Conservation (phyloP, 139 green algal species). For the Coelastrella sp. region DNA sequence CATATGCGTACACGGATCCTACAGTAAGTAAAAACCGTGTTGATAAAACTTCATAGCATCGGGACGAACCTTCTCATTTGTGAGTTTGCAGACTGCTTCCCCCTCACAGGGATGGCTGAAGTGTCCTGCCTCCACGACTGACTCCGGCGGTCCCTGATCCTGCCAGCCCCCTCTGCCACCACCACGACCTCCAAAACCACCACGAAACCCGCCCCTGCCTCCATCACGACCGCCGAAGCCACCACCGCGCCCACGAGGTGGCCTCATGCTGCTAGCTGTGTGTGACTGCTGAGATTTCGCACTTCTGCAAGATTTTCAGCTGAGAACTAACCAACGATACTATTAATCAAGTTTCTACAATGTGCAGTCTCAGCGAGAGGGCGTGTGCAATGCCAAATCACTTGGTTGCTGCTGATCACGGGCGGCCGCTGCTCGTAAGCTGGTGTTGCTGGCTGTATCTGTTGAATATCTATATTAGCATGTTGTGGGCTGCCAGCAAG, state of each 20-base stretch:
- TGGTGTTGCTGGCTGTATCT: neutral
- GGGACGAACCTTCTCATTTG: constrained; percentile 89
- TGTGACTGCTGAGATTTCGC: neutral
- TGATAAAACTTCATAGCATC: too few species aligned
- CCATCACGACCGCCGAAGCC: constrained; percentile 44
- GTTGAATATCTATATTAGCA: neutral
- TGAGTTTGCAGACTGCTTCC: constrained; percentile 97
- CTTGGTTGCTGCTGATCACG: neutral
- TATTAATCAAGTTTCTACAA: too few species aligned
- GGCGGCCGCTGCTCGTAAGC: neutral
- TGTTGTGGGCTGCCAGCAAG: neutral
- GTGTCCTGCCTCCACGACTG: constrained; percentile 87
- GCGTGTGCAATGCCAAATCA: too few species aligned
- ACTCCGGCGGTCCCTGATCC: constrained; percentile 47
- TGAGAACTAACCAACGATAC: too few species aligned
- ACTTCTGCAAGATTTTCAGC: constrained; percentile 7
- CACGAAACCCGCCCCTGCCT: constrained; percentile 28
- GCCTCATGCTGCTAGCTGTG: constrained; percentile 42
- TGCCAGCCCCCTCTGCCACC: constrained; percentile 41
- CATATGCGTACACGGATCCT: too few species aligned
- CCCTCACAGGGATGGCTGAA: constrained; percentile 98
- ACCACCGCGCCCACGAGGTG: constrained; percentile 42
- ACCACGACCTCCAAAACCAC: constrained; percentile 25
- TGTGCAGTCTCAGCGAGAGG: too few species aligned
- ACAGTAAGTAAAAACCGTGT: too few species aligned